Conservation (phyloP, 495 filamentous ascomycete species). For the Neurospora sp. region DNA sequence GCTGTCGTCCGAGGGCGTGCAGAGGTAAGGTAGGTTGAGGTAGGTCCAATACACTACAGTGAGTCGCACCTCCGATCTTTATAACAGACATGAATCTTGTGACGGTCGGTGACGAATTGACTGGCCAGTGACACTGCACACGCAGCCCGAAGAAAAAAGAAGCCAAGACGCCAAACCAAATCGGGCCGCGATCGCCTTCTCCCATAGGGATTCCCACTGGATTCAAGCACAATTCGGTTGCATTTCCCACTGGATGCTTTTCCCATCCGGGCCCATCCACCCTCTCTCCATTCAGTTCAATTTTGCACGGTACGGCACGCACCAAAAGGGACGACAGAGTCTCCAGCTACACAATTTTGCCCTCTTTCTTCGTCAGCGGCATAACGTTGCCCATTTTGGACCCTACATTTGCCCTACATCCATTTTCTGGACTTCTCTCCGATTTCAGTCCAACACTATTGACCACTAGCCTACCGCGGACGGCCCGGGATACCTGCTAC, state of each 20-base stretch:
- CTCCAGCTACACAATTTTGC: background rate
- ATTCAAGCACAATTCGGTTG: background rate
- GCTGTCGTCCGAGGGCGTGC: background rate
- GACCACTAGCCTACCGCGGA: background rate
- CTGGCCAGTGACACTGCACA: background rate
- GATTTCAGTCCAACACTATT: background rate
- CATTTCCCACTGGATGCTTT: background rate
- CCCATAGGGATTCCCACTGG: background rate
- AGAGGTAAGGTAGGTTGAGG: background rate
- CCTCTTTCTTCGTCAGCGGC: background rate
- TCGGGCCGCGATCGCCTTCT: background rate
- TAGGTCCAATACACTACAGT: background rate
- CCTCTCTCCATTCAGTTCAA: background rate
- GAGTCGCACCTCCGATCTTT: background rate
- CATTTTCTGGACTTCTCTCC: background rate
- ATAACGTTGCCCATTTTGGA: background rate
- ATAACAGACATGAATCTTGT: background rate
- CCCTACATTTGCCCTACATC: background rate
- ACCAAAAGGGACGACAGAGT: background rate
- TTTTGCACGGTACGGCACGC: background rate
- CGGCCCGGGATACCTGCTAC: background rate
- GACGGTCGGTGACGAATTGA: background rate
- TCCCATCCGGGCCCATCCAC: background rate
- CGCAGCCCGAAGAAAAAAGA: background rate
- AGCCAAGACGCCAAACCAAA: background rate